These are phyloP conservation scores for Alternaria gansuensis DNA, from an alignment of 2,329 filamentous ascomycete species.

Conservation along the genomic window DNA sequence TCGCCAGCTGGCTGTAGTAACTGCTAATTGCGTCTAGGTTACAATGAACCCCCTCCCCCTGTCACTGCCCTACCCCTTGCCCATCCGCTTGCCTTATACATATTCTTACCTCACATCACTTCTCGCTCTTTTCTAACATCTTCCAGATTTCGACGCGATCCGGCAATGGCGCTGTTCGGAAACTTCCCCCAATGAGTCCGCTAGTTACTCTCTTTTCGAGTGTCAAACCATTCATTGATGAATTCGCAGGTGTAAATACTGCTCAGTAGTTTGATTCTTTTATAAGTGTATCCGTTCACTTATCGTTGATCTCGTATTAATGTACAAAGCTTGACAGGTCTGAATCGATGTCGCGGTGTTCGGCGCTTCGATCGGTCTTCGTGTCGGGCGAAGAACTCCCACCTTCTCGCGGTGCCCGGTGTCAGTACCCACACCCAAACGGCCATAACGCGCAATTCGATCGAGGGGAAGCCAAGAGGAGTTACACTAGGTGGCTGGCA, in stretches of 20 bases:
- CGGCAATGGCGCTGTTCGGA: background rate
- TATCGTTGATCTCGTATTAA: background rate
- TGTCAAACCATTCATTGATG: background rate
- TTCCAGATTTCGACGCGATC: slow-evolving; percentile 3
- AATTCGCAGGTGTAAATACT: background rate
- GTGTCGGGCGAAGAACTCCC: slow-evolving; percentile 1
- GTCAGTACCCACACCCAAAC: background rate
- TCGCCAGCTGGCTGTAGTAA: background rate
- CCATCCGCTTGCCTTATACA: background rate
- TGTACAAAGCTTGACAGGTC: background rate
- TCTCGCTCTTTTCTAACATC: background rate
- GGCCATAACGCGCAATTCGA: background rate
- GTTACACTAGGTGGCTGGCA: background rate
- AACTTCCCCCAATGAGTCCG: background rate
- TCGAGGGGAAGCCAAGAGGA: background rate
- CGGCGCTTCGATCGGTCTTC: background rate
- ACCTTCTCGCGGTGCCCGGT: background rate
- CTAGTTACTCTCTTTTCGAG: background rate
- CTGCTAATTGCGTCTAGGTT: slow-evolving; percentile 8
- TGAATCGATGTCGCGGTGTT: background rate
- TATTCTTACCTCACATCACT: background rate
- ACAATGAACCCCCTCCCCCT: background rate
- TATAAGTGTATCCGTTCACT: background rate
- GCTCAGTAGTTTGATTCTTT: background rate
- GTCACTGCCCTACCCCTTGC: background rate